Percentiles rank a stretch among this genome's conserved stretches.
Conservation (phyloP, 768 basidiomycete genomes). For the Mycena filopes region DNA sequence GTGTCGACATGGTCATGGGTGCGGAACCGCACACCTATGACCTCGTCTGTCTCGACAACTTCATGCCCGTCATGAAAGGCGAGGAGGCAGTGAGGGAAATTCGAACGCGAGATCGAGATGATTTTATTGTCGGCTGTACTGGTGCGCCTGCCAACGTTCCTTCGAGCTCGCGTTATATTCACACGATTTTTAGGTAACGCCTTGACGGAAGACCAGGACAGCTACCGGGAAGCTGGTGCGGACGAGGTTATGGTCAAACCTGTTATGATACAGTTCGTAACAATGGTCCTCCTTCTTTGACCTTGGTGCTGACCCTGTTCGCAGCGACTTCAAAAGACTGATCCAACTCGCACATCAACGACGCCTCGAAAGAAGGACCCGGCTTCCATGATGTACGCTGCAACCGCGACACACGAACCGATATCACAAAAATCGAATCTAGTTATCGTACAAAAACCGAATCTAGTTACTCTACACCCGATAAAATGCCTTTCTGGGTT, state of each 20-base stretch:
- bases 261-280: conserved; percentile 34
- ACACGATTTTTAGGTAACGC: conserved; percentile 27
- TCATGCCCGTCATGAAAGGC: conserved; percentile 46
- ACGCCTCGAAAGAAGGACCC: conserved; percentile 12
- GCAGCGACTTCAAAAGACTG: conserved; percentile 29
- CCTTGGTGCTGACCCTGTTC: neutral
- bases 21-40: conserved; percentile 39
- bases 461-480: neutral
- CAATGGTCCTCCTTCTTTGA: neutral
- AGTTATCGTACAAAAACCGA: neutral
- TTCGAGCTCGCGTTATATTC: neutral
- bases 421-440: neutral
- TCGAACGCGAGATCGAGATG: conserved; percentile 42
- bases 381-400: neutral
- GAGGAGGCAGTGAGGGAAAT: conserved; percentile 46
- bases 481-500: conserved; percentile 4
- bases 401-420: neutral
- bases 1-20: conserved; percentile 46
- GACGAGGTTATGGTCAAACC: conserved; percentile 36
- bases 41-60: conserved; percentile 51
- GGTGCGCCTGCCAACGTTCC: conserved; percentile 17
- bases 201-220: conserved; percentile 42
- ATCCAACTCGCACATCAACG: conserved; percentile 28
- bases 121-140: conserved; percentile 45
- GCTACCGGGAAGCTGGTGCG: conserved; percentile 40